These are phyloP conservation scores for Dacryopinax primogenitus DNA, from an alignment of 768 basidiomycete species.

Conservation along the genomic window DNA sequence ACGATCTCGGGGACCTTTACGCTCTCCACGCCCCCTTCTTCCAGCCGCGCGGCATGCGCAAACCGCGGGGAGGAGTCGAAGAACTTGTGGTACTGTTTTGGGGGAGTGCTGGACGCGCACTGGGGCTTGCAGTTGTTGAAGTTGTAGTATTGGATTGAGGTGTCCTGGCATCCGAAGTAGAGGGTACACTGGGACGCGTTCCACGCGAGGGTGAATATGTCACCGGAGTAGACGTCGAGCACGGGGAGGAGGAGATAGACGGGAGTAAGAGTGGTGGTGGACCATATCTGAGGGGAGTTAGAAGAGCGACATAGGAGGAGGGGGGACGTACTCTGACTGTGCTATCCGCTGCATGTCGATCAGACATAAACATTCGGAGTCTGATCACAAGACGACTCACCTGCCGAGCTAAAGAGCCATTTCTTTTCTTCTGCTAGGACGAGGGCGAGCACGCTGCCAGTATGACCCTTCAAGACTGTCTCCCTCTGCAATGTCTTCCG, in stretches of 20 bases:
- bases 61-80: constrained; percentile 68
- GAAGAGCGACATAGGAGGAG: background rate
- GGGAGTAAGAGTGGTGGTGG: constrained; percentile 48
- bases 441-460: constrained; percentile 69
- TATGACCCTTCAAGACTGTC: constrained; percentile 62
- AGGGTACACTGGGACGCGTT: constrained; percentile 52
- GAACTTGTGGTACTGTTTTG: constrained; percentile 56
- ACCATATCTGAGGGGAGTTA: constrained; percentile 54
- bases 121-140: constrained; percentile 31
- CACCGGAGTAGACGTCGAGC: constrained; percentile 67
- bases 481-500: constrained; percentile 55
- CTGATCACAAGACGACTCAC: constrained; percentile 30
- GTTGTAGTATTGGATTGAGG: constrained; percentile 79
- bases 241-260: constrained; percentile 68
- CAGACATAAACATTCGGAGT: background rate
- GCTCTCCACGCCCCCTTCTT: background rate
- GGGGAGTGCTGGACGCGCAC: constrained; percentile 13
- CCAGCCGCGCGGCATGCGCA: background rate
- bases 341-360: constrained; percentile 52
- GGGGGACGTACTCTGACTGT: constrained; percentile 54
- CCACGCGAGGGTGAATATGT: constrained; percentile 78
- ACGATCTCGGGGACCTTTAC: background rate
- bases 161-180: constrained; percentile 85
- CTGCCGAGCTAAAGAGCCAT: constrained; percentile 86
- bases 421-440: constrained; percentile 59